phyloP scores from a whole-genome alignment of 352 stramenopile species.

The Pythium chondricola region DNA sequence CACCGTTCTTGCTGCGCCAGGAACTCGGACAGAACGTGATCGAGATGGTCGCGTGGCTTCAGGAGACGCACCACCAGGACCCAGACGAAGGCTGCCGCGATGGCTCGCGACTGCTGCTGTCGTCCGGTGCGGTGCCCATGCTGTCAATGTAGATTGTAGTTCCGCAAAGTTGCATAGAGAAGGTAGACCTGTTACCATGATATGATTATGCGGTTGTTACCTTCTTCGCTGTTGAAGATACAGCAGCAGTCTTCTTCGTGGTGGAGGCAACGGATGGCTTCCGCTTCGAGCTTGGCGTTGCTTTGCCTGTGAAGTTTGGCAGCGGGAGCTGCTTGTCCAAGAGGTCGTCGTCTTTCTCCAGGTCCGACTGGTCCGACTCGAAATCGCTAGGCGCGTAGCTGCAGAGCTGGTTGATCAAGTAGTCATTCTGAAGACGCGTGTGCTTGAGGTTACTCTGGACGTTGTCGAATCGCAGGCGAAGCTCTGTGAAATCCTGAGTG shows the following conservation, averaged over 20 bases:
- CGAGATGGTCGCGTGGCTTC: conserved; percentile 49
- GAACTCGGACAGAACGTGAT: conserved; percentile 41
- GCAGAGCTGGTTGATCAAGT: conserved; percentile 31
- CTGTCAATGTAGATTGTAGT: conserved; percentile 28
- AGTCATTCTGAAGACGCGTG: conserved; percentile 33
- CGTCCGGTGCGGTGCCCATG: conserved; percentile 30
- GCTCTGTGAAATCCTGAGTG: conserved; percentile 24
- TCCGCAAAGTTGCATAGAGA: not conserved
- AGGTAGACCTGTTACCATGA: not conserved
- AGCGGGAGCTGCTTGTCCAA: conserved; percentile 12
- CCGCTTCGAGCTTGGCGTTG: not conserved
- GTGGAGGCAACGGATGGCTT: no score
- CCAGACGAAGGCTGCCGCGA: conserved; percentile 67
- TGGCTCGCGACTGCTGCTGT: conserved; percentile 44
- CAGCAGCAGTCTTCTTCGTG: no score
- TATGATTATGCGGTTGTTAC: no score
- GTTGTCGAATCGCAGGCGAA: conserved; percentile 10
- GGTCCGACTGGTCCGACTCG: conserved; percentile 40
- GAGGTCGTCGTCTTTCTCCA: conserved; percentile 19
- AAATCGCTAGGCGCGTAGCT: conserved; percentile 37
- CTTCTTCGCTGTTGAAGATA: no score
- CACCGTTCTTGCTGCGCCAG: conserved; percentile 45
- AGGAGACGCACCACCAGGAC: conserved; percentile 34
- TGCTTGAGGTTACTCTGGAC: conserved; percentile 18
- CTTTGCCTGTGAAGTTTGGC: not conserved